A percentile compares a stretch with the other conserved stretches of the same genome.
These are phyloP conservation scores for Scytalidium lignicola DNA, from an alignment of 2,329 filamentous ascomycete species.

Conservation along the genomic window DNA sequence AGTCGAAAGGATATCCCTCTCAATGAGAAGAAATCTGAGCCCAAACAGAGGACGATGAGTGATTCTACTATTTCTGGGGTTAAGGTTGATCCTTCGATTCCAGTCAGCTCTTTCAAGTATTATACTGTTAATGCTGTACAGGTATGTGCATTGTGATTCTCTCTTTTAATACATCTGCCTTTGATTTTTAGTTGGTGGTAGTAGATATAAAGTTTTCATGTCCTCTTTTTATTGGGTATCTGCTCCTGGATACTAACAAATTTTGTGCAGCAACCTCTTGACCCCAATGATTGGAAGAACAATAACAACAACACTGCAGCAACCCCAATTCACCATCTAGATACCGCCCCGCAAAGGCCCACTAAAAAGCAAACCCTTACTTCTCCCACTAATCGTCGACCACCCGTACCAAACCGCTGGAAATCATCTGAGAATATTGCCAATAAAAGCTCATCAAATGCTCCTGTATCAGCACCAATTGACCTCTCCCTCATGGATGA, in stretches of 20 bases:
- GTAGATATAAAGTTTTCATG: too few species aligned
- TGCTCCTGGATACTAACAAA: too few species aligned
- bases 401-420: constrained; percentile 28
- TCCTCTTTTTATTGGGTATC: too few species aligned
- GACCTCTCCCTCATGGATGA: constrained; percentile 26
- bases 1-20: constrained; percentile 81
- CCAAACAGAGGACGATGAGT: constrained; percentile 22
- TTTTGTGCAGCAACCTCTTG: constrained; percentile 17
- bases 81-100: constrained; percentile 21
- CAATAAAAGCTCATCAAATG: constrained; percentile 3
- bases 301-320: constrained; percentile 5
- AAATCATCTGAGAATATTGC: constrained; percentile 15
- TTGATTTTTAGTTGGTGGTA: background rate
- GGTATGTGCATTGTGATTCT: constrained; percentile 11
- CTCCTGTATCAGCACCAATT: constrained; percentile 16
- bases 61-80: constrained; percentile 15
- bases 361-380: constrained; percentile 4
- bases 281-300: constrained; percentile 21
- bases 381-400: constrained; percentile 14
- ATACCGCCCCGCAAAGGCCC: background rate
- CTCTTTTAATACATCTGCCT: background rate
- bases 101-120: constrained; percentile 19
- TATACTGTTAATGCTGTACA: constrained; percentile 24
- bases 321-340: background rate
- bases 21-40: constrained; percentile 24